Evolutionary conservation across 208 protist species (phyloP).

Genomic region (Wallacemonas sp.): DNA sequence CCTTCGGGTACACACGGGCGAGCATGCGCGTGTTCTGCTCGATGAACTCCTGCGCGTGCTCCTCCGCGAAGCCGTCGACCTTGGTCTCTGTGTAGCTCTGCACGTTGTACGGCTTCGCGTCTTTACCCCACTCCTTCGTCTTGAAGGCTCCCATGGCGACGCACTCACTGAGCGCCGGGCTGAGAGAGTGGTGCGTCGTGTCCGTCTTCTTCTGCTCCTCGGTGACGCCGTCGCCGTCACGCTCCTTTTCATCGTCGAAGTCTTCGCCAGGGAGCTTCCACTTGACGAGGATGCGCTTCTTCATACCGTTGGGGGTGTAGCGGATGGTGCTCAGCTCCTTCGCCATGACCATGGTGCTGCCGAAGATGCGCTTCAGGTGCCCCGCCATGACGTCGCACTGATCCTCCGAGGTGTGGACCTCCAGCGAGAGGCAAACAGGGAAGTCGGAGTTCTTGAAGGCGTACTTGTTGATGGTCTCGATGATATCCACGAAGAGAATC

Average conservation of each 20-base stretch:
- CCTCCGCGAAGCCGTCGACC: slow-evolving; percentile 33
- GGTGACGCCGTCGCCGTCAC: slow-evolving; percentile 8
- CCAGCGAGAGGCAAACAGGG: slow-evolving; percentile 66
- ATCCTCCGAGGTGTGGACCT: slow-evolving; percentile 48
- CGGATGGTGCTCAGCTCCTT: slow-evolving; percentile 15
- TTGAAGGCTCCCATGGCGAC: slow-evolving; percentile 50
- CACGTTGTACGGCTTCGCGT: slow-evolving; percentile 49
- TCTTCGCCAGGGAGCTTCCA: slow-evolving; percentile 37
- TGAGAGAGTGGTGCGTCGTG: slow-evolving; percentile 18
- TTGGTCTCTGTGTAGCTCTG: slow-evolving; percentile 62
- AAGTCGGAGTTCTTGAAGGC: slow-evolving; percentile 47
- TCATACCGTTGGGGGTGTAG: slow-evolving; percentile 40
- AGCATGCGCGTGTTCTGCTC: slow-evolving; percentile 71
- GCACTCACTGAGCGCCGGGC: slow-evolving; percentile 32
- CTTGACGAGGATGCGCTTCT: slow-evolving; percentile 45
- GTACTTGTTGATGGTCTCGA: slow-evolving; percentile 46
- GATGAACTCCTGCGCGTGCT: slow-evolving; percentile 28
- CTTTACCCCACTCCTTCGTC: slow-evolving; percentile 45
- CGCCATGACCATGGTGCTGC: slow-evolving; percentile 27
- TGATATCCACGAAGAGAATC: slow-evolving; percentile 47
- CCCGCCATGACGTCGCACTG: slow-evolving; percentile 53
- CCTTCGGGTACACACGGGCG: slow-evolving; percentile 88
- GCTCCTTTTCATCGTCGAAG: slow-evolving; percentile 28
- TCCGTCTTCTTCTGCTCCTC: slow-evolving; percentile 17
- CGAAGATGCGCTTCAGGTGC: slow-evolving; percentile 42